These are phyloP conservation scores for Calonectria leucothoes DNA, from an alignment of 2,329 filamentous ascomycete genomes.

Conservation along the genomic window DNA sequence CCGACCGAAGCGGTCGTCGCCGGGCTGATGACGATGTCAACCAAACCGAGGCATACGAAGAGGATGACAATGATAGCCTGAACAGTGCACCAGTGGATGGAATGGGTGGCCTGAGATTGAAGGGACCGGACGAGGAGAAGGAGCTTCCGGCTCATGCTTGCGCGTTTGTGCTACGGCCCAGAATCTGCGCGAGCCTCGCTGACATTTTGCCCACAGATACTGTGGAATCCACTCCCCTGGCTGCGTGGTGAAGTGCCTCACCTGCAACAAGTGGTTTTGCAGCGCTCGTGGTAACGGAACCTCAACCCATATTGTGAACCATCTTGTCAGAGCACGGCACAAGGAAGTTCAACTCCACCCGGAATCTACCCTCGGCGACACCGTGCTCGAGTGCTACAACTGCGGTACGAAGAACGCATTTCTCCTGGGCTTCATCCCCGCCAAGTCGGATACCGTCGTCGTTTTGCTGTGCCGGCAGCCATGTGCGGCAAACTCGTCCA, in stretches of 20 bases:
- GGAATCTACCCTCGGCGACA: conserved; percentile 91
- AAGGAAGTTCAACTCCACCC: conserved; percentile 99
- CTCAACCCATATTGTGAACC: conserved; percentile 98
- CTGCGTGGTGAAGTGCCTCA: conserved; percentile 95
- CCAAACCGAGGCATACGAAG: conserved; percentile 83
- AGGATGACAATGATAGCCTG: conserved; percentile 82
- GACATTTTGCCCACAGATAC: conserved; percentile 69
- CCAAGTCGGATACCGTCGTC: conserved; percentile 98
- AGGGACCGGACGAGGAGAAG: conserved; percentile 79
- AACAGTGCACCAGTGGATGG: conserved; percentile 86
- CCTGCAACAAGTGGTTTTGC: conserved; percentile 99
- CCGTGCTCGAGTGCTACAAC: conserved; percentile 98
- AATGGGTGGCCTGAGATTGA: conserved; percentile 72
- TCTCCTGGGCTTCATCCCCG: conserved; percentile 95
- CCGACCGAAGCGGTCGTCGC: conserved; percentile 71
- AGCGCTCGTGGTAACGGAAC: conserved; percentile 96
- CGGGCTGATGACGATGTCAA: conserved; percentile 91
- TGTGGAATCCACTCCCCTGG: conserved; percentile 97
- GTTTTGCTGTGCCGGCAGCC: conserved; percentile 96
- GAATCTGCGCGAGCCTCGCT: conserved; percentile 29
- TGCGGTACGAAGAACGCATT: conserved; percentile 99
- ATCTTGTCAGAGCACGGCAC: conserved; percentile 95
- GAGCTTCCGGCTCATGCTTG: conserved; percentile 95
- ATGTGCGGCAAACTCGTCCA: conserved; percentile 92
- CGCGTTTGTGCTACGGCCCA: conserved; percentile 73